Evolutionary conservation across 148 eudicot genomes (phyloP).

Genomic region (Spergularia bocconei): DNA sequence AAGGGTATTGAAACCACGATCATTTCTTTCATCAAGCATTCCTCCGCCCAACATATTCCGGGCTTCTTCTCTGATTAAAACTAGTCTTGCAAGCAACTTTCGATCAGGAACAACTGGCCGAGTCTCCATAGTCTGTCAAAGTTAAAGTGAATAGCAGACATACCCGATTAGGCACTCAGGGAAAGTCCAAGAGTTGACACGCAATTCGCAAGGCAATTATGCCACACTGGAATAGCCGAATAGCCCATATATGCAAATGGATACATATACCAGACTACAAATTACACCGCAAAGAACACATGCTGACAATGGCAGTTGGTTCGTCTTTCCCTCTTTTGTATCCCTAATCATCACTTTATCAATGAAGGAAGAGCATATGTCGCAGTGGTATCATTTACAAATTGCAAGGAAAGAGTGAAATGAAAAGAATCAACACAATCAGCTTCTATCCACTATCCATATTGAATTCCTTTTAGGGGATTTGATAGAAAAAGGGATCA

Average conservation of each 20-base stretch:
- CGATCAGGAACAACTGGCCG: constrained; percentile 86
- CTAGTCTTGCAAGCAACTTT: constrained; percentile 94
- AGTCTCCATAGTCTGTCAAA: constrained; percentile 85
- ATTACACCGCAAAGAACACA: not conserved
- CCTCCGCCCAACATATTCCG: constrained; percentile 99
- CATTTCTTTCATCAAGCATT: constrained; percentile 92
- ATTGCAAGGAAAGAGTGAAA: not conserved
- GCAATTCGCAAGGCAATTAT: not conserved
- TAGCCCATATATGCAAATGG: not conserved
- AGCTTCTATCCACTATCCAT: not conserved
- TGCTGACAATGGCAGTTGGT: not conserved
- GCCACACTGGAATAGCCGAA: not conserved
- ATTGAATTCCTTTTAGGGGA: not conserved
- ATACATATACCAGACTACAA: not conserved
- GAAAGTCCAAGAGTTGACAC: not conserved
- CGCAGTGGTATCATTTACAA: too few relatives aligned
- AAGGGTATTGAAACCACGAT: constrained; percentile 79
- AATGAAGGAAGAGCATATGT: too few relatives aligned
- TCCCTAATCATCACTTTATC: too few relatives aligned
- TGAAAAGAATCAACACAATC: not conserved
- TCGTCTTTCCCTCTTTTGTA: not conserved
- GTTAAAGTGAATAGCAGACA: not conserved
- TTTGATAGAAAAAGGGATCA: constrained; percentile 11
- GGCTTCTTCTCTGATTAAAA: constrained; percentile 97
- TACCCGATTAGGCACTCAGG: not conserved